Percentiles rank a stretch among this genome's conserved stretches.
These are phyloP conservation scores for Aphanomyces astaci DNA, from an alignment of 352 stramenopile genomes.

Conservation along the genomic window DNA sequence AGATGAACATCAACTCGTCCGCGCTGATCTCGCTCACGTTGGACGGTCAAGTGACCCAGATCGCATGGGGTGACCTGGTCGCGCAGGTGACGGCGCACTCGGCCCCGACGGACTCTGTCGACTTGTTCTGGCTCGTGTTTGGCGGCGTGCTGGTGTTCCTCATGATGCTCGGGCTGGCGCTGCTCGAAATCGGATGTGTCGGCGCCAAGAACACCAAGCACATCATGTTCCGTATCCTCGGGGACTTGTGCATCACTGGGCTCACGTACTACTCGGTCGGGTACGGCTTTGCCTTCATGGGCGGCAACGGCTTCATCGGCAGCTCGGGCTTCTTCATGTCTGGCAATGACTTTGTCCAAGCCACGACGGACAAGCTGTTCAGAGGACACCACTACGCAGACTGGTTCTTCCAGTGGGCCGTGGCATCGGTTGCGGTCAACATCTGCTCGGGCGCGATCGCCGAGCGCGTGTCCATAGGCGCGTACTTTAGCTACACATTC, in stretches of 20 bases:
- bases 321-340: slow-evolving; percentile 30
- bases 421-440: slow-evolving; percentile 49
- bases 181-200: slow-evolving; percentile 56
- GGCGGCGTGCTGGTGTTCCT: slow-evolving; percentile 41
- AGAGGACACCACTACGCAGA: slow-evolving; percentile 36
- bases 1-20: neutral
- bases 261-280: slow-evolving; percentile 48
- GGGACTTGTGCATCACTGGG: slow-evolving; percentile 53
- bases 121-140: slow-evolving; percentile 33
- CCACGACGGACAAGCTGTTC: neutral
- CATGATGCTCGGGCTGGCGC: slow-evolving; percentile 60
- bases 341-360: neutral
- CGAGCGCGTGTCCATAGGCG: slow-evolving; percentile 43
- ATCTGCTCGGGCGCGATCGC: slow-evolving; percentile 66
- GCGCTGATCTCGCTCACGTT: neutral
- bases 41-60: neutral
- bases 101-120: neutral
- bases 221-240: slow-evolving; percentile 73
- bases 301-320: slow-evolving; percentile 25
- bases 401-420: slow-evolving; percentile 65
- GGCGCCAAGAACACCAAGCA: slow-evolving; percentile 53
- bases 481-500: slow-evolving; percentile 51
- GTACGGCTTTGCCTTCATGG: slow-evolving; percentile 49
- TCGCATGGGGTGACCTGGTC: slow-evolving; percentile 6
- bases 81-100: neutral